phyloP scores from a whole-genome alignment of 1,284 basidiomycete genomes.

The Sutorius eximius region DNA sequence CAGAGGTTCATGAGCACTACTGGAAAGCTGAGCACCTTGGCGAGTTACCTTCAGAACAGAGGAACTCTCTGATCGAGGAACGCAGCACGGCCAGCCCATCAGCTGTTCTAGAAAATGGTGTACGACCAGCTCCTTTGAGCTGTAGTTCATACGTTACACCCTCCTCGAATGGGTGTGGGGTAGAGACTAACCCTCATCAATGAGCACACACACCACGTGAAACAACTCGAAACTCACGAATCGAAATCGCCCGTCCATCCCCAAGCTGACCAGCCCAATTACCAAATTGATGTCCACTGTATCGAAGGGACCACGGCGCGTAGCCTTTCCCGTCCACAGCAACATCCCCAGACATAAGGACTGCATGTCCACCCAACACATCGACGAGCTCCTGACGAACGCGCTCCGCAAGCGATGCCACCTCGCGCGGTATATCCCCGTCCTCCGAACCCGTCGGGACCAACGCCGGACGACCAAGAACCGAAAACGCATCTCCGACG shows the following conservation, averaged over 20 bases:
- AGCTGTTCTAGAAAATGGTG: slow-evolving; percentile 88
- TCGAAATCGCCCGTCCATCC: slow-evolving; percentile 90
- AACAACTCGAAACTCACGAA: slow-evolving; percentile 49
- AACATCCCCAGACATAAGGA: slow-evolving; percentile 54
- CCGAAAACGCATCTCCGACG: slow-evolving; percentile 76
- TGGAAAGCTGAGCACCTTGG: slow-evolving; percentile 3
- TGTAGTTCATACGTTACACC: slow-evolving; percentile 79
- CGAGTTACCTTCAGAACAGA: slow-evolving; percentile 75
- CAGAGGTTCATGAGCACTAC: slow-evolving; percentile 1
- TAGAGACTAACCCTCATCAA: slow-evolving; percentile 57
- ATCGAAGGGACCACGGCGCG: slow-evolving; percentile 86
- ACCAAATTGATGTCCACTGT: slow-evolving; percentile 93
- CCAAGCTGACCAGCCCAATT: slow-evolving; percentile 95
- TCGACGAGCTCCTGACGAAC: slow-evolving; percentile 74
- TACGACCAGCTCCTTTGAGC: slow-evolving; percentile 92
- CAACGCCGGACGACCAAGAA: slow-evolving; percentile 60
- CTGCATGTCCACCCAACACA: slow-evolving; percentile 76
- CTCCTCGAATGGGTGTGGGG: slow-evolving; percentile 62
- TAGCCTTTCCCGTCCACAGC: slow-evolving; percentile 51
- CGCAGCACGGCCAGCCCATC: slow-evolving; percentile 93
- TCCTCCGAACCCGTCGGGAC: slow-evolving; percentile 31
- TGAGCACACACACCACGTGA: slow-evolving; percentile 2
- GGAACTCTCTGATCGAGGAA: slow-evolving; percentile 90
- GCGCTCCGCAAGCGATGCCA: slow-evolving; percentile 38
- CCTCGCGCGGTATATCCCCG: slow-evolving; percentile 27